These are phyloP conservation scores for Fusarium nurragi DNA, from an alignment of 2,329 filamentous ascomycete species.

Conservation along the genomic window DNA sequence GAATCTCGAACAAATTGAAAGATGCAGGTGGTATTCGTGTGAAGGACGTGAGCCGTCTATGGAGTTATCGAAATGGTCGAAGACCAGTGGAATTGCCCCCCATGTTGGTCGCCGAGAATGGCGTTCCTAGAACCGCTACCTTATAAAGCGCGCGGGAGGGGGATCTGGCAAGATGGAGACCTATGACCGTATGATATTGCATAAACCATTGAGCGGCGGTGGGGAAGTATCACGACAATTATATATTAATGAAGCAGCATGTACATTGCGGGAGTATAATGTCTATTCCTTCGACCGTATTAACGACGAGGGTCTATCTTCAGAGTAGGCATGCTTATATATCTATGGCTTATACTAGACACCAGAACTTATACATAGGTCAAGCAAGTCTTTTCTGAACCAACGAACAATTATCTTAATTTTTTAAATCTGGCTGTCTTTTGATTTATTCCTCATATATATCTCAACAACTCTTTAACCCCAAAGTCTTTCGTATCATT, in stretches of 20 bases:
- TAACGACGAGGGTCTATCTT: too few relatives aligned
- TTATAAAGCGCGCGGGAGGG: constrained; percentile 41
- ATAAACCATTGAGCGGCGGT: neutral
- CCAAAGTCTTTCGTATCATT: too few relatives aligned
- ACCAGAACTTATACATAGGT: too few relatives aligned
- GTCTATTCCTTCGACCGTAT: neutral
- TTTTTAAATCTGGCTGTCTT: too few relatives aligned
- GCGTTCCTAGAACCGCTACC: constrained; percentile 53
- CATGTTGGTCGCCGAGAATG: constrained; percentile 49
- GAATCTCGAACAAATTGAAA: constrained; percentile 38
- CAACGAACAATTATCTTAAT: too few relatives aligned
- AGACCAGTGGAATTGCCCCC: constrained; percentile 58
- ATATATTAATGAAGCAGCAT: neutral
- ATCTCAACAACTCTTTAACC: too few relatives aligned
- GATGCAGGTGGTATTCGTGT: constrained; percentile 58
- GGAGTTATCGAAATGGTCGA: constrained; percentile 69
- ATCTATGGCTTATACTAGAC: too few relatives aligned
- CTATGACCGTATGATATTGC: neutral
- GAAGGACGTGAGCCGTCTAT: constrained; percentile 69
- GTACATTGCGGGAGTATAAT: neutral
- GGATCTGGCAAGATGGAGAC: neutral
- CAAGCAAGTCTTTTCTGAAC: too few relatives aligned
- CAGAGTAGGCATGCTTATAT: too few relatives aligned
- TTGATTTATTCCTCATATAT: too few relatives aligned
- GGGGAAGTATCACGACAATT: neutral